Percentiles rank a stretch among this genome's conserved stretches.
phyloP scores from a whole-genome alignment of 1,284 basidiomycete genomes.

The Irpex lacteus region DNA sequence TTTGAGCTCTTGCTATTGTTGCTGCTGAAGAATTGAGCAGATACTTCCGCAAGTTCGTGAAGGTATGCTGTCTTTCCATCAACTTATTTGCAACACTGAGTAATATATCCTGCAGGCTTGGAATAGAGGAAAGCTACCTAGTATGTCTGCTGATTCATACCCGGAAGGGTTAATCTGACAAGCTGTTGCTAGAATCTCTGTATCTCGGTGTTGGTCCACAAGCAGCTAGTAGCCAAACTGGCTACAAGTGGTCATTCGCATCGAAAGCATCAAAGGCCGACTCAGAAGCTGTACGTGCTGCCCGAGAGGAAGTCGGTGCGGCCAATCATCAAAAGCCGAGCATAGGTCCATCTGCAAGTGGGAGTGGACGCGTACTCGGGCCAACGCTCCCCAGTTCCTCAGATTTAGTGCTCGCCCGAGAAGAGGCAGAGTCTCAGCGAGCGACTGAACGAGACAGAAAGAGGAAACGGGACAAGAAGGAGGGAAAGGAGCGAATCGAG shows the following conservation, averaged over 20 bases:
- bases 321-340: conserved; percentile 46
- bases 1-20: conserved; percentile 19
- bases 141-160: conserved; percentile 33
- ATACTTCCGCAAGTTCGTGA: conserved; percentile 82
- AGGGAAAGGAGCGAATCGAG: conserved; percentile 67
- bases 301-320: conserved; percentile 55
- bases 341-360: conserved; percentile 21
- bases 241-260: conserved; percentile 58
- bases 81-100: background rate
- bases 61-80: conserved; percentile 40
- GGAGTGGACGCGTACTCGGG: conserved; percentile 48
- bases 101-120: conserved; percentile 47
- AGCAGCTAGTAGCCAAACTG: conserved; percentile 56
- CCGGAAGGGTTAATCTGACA: no score
- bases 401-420: conserved; percentile 64
- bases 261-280: conserved; percentile 47
- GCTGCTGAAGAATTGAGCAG: conserved; percentile 38
- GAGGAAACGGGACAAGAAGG: conserved; percentile 61
- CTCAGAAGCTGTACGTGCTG: conserved; percentile 50
- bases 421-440: conserved; percentile 46
- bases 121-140: conserved; percentile 70
- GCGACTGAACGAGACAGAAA: conserved; percentile 51
- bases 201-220: conserved; percentile 58
- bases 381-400: conserved; percentile 65
- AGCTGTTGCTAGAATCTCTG: conserved; percentile 42